These are phyloP conservation scores for Plantago ovata DNA, from an alignment of 257 asterid species.

Conservation along the genomic window DNA sequence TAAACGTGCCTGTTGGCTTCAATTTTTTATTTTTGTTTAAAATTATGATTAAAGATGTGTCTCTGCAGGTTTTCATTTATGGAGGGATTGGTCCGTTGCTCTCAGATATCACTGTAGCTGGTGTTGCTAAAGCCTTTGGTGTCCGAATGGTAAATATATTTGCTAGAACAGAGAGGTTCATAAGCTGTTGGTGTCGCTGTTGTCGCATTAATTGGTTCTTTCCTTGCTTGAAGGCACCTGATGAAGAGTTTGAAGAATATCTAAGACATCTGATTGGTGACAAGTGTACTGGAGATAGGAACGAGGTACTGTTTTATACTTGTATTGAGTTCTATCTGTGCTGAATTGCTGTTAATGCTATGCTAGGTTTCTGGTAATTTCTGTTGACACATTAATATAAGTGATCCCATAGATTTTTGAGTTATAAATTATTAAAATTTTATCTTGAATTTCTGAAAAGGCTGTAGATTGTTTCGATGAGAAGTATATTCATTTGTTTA, in stretches of 20 bases:
- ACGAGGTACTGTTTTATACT: conserved; percentile 50
- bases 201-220: conserved; percentile 7
- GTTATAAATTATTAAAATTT: neutral
- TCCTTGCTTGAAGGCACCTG: conserved; percentile 67
- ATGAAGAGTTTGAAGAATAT: conserved; percentile 94
- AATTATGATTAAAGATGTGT: conserved; percentile 1
- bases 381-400: neutral
- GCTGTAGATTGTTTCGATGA: neutral
- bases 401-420: neutral
- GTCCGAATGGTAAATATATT: conserved; percentile 61
- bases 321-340: conserved; percentile 5
- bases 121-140: conserved; percentile 96
- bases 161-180: neutral
- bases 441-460: neutral
- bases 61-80: conserved; percentile 65
- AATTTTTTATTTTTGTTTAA: too few relatives aligned
- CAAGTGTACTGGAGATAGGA: conserved; percentile 80
- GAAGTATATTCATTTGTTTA: neutral
- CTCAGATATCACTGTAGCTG: conserved; percentile 88
- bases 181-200: conserved; percentile 1
- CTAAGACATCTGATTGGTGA: conserved; percentile 77
- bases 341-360: conserved; percentile 7
- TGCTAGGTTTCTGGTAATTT: neutral
- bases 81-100: conserved; percentile 93
- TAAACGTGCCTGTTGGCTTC: conserved; percentile 8